A percentile compares a stretch with the other conserved stretches of the same genome.
Evolutionary conservation across 2,329 filamentous ascomycete species (phyloP).

Genomic region (Xylariales sp.): DNA sequence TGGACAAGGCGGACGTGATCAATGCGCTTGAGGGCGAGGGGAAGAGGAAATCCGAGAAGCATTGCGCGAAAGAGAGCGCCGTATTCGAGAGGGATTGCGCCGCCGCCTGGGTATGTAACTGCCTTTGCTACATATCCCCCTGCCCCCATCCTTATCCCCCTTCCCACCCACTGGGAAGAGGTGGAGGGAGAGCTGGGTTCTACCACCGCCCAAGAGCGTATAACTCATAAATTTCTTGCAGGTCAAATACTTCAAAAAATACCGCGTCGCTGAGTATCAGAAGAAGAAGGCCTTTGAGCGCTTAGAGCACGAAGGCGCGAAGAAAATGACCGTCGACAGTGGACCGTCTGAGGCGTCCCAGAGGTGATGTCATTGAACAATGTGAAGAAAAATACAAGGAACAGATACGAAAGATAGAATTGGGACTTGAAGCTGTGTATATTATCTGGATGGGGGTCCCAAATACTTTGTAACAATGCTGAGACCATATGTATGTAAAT

Average conservation of each 20-base stretch:
- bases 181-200: neutral
- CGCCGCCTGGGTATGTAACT: slow-evolving; percentile 80
- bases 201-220: neutral
- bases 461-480: too few species aligned
- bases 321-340: slow-evolving; percentile 43
- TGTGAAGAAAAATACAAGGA: too few species aligned
- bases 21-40: slow-evolving; percentile 61
- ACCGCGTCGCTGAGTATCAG: slow-evolving; percentile 86
- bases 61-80: slow-evolving; percentile 55
- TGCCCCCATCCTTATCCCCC: neutral
- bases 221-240: slow-evolving; percentile 26
- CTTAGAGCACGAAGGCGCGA: slow-evolving; percentile 69
- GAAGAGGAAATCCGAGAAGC: slow-evolving; percentile 47
- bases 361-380: too few species aligned
- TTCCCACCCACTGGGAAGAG: neutral
- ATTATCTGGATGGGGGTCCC: too few species aligned
- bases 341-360: slow-evolving; percentile 12
- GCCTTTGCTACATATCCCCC: too few species aligned
- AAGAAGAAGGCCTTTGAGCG: slow-evolving; percentile 75
- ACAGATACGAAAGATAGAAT: too few species aligned
- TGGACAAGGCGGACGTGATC: slow-evolving; percentile 77
- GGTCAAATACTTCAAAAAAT: slow-evolving; percentile 98
- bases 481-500: too few species aligned
- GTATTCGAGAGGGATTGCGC: slow-evolving; percentile 84
- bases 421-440: too few species aligned